These are phyloP conservation scores for Acmispon strigosus DNA, from an alignment of 306 rosid species.

Conservation along the genomic window DNA sequence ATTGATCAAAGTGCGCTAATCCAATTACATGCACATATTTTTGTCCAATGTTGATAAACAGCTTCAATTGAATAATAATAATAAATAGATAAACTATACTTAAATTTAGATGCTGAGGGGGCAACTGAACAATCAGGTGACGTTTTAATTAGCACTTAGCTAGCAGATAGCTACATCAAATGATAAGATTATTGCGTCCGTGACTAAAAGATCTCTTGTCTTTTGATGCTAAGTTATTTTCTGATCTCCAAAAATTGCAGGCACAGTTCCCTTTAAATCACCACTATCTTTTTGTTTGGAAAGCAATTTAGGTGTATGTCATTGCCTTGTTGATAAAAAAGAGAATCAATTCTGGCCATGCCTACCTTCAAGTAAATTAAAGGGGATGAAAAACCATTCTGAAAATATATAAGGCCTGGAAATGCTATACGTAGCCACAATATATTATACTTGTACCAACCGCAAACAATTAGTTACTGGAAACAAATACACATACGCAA, in stretches of 20 bases:
- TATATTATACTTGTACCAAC: conserved; percentile 1
- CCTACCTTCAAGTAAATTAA: neutral
- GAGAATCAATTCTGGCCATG: neutral
- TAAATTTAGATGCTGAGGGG: no score
- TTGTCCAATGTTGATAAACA: neutral
- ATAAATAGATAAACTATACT: no score
- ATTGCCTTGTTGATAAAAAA: neutral
- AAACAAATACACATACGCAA: conserved; percentile 5
- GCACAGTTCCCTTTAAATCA: neutral
- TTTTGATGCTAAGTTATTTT: neutral
- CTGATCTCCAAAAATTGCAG: neutral
- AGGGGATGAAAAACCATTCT: neutral
- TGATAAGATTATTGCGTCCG: conserved; percentile 9
- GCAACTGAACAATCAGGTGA: neutral
- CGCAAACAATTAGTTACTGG: neutral
- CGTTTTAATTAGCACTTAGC: neutral
- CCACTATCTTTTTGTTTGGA: neutral
- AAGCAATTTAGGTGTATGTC: neutral
- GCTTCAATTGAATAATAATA: no score
- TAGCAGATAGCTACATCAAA: neutral
- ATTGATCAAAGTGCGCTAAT: no score
- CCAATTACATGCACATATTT: neutral
- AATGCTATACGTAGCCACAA: neutral
- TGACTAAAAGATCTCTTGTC: neutral
- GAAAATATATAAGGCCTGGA: neutral